A percentile compares a stretch with the other conserved stretches of the same genome.
These are phyloP conservation scores for Multifurca ochricompacta DNA, from an alignment of 768 basidiomycete genomes.

Conservation along the genomic window DNA sequence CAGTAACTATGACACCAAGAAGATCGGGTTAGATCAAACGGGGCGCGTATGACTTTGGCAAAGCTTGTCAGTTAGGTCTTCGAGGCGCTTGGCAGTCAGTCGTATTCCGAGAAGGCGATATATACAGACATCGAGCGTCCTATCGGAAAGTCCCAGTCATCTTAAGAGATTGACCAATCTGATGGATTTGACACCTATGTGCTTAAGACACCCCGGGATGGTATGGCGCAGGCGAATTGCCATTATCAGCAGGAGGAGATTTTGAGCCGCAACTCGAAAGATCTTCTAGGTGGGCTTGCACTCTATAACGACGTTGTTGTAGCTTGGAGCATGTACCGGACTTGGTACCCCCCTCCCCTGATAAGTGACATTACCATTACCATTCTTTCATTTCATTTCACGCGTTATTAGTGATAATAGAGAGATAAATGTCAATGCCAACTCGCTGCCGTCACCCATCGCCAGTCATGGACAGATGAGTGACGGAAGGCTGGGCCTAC, in stretches of 20 bases:
- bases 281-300: too few relatives aligned
- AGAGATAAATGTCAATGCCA: not conserved
- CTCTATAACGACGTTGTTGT: too few relatives aligned
- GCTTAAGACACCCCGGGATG: conserved; percentile 2
- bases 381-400: too few relatives aligned
- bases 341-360: not conserved
- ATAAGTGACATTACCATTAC: not conserved
- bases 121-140: not conserved
- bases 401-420: not conserved
- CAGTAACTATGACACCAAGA: conserved; percentile 16
- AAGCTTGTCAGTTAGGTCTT: conserved; percentile 1
- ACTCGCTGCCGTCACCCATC: conserved; percentile 6
- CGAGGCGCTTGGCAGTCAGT: conserved; percentile 14
- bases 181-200: conserved; percentile 3
- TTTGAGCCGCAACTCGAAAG: conserved; percentile 7
- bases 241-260: conserved; percentile 8
- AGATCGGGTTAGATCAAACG: conserved; percentile 6
- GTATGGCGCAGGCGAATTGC: conserved; percentile 4
- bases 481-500: conserved; percentile 4
- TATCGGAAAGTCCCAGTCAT: conserved; percentile 3
- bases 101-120: too few relatives aligned
- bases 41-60: conserved; percentile 7
- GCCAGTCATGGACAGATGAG: not conserved
- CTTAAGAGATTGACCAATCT: conserved; percentile 1
- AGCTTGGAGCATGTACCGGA: not conserved